These are phyloP conservation scores for Hirschfeldia incana DNA, from an alignment of 345 rosid genomes.

Conservation along the genomic window DNA sequence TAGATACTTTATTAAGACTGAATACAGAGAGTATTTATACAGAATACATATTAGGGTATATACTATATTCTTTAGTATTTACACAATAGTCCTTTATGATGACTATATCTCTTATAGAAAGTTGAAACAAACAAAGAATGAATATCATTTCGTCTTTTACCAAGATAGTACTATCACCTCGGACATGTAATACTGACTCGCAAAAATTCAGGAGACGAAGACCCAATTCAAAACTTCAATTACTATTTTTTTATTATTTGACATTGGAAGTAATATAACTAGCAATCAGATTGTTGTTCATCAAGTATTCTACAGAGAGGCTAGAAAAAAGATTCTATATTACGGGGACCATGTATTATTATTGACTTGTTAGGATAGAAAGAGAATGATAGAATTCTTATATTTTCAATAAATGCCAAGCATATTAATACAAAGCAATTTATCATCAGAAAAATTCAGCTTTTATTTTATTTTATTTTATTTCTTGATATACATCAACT, in stretches of 20 bases:
- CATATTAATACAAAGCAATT: neutral
- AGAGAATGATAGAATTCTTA: neutral
- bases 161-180: slow-evolving; percentile 10
- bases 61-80: no score
- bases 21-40: no score
- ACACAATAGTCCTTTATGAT: no score
- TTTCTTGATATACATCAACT: neutral
- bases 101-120: no score
- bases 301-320: no score
- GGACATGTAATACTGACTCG: slow-evolving; percentile 25
- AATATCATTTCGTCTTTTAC: neutral
- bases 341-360: slow-evolving; percentile 1
- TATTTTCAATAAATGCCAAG: neutral
- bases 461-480: no score
- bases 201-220: slow-evolving; percentile 21
- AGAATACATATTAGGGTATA: no score
- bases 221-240: slow-evolving; percentile 17
- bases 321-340: neutral
- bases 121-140: neutral
- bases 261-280: slow-evolving; percentile 7
- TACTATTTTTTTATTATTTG: slow-evolving; percentile 8
- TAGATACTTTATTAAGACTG: no score
- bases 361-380: slow-evolving; percentile 1
- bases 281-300: no score
- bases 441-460: neutral